A percentile compares a stretch with the other conserved stretches of the same genome.
These are phyloP conservation scores for Favolaschia claudopus DNA, from an alignment of 768 basidiomycete species.

Conservation along the genomic window DNA sequence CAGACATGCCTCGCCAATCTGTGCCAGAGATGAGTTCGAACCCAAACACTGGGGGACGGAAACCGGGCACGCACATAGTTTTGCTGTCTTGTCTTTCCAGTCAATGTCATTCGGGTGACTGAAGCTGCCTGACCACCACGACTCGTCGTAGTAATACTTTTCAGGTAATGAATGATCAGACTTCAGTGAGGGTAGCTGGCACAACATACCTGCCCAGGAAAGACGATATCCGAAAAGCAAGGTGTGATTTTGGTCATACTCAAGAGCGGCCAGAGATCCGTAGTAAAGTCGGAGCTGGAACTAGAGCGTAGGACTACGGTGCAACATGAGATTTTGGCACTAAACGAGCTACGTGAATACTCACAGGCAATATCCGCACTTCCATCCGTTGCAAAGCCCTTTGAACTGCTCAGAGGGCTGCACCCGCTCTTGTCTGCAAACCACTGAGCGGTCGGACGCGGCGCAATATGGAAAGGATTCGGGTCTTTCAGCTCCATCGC, in stretches of 20 bases:
- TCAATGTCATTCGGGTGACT: conserved; percentile 17
- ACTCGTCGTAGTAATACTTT: conserved; percentile 25
- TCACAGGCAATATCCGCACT: conserved; percentile 27
- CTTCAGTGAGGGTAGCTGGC: background rate
- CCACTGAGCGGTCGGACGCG: conserved; percentile 16
- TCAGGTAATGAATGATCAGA: background rate
- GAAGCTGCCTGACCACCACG: conserved; percentile 28
- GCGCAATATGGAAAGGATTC: conserved; percentile 23
- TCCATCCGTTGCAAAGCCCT: conserved; percentile 22
- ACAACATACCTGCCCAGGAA: conserved; percentile 21
- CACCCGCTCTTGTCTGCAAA: conserved; percentile 24
- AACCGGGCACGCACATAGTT: background rate
- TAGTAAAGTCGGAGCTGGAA: conserved; percentile 29
- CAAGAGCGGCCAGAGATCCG: conserved; percentile 28
- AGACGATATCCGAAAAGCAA: conserved; percentile 31
- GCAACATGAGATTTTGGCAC: background rate
- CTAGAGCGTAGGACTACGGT: conserved; percentile 24
- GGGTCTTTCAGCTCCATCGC: conserved; percentile 22
- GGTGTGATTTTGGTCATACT: conserved; percentile 28
- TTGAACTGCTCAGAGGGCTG: conserved; percentile 9
- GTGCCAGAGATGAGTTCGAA: background rate
- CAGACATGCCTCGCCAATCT: conserved; percentile 32
- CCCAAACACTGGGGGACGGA: background rate
- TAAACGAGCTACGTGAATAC: background rate
- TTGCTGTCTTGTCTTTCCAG: conserved; percentile 23